Base-by-base conservation (phyloP, 768 basidiomycete genomes). In the Boletus rubescentipes region DNA sequence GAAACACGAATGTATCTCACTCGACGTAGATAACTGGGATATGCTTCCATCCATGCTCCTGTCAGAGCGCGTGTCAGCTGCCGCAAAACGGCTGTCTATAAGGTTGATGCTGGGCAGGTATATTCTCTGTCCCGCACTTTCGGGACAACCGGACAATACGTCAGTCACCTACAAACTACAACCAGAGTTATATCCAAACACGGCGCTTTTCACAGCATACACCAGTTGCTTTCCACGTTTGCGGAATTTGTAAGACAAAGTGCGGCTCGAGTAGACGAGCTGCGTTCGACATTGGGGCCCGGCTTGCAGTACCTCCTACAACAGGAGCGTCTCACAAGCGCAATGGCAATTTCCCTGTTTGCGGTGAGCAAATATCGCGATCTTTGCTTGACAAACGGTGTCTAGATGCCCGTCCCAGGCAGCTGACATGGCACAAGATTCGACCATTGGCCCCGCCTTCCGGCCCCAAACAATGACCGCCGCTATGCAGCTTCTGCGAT, bases 61-160 rank as follows among this genome's bases (percentile, higher is more conserved):
- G 11, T 85, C 84, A 2, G 68, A 74, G 16, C 58, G 73, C 21
- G 69, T 75, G 20, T 90, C 89, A 18, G 79, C 82, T 26, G 85
- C 85, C 18, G 77, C 85, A 6, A 78, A 77, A 60, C 79, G 87
- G 4, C 65, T 90, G 38, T 77, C 82, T 8, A 60, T 82, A n/a
- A 77, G 75, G 29, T 68, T 91, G 31, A 48, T 79, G 43, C 82
- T 86, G 59, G 81, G 77, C 16, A 74, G 72, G 37, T 79, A 82
- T 60, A 73, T 91, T 26, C 67, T 91, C 54, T 66, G 61, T 15
- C 77, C 79, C 9, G 73, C 76, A 11, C 62, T 68, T 15, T 63
- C 52, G 18, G 54, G 57, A 36, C 53, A 46, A 20, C 44, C n/a
- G 9, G 68, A 61, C 41, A 42, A 46, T n/a, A 45, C 34, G 68